A percentile compares a stretch with the other conserved stretches of the same genome.
Conservation (phyloP, 208 protist species). For the Naegleria gruberi region DNA sequence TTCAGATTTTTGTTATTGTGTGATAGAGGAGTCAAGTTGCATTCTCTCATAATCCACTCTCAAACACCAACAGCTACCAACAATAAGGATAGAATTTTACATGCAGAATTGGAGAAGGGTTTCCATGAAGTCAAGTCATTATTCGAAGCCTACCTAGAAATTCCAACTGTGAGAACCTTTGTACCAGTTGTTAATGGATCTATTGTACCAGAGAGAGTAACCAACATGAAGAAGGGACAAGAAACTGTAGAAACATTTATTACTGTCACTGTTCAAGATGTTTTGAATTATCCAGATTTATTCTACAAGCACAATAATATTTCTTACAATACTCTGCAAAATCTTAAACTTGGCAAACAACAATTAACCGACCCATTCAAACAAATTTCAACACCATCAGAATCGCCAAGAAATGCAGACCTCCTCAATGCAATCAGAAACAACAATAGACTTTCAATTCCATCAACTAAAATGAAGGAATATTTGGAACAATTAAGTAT, state of each 20-base stretch:
- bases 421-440: background rate
- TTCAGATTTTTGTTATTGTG: background rate
- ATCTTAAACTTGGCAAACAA: background rate
- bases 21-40: background rate
- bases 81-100: background rate
- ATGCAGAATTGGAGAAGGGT: conserved; percentile 3
- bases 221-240: background rate
- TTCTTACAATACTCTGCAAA: background rate
- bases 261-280: background rate
- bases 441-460: background rate
- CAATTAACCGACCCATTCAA: background rate
- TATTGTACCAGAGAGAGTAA: background rate
- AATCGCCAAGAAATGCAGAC: background rate
- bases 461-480: background rate
- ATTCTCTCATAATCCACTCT: background rate
- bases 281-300: background rate
- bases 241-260: background rate
- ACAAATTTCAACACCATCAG: background rate
- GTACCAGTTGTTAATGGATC: background rate
- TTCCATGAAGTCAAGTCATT: background rate
- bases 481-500: background rate
- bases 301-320: background rate
- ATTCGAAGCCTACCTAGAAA: background rate
- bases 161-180: background rate
- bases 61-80: background rate